Evolutionary conservation across 2,329 filamentous ascomycete species (phyloP), one percentile per base, ranked within the genome.

Genomic region (Aspergillus ibericus): DNA sequence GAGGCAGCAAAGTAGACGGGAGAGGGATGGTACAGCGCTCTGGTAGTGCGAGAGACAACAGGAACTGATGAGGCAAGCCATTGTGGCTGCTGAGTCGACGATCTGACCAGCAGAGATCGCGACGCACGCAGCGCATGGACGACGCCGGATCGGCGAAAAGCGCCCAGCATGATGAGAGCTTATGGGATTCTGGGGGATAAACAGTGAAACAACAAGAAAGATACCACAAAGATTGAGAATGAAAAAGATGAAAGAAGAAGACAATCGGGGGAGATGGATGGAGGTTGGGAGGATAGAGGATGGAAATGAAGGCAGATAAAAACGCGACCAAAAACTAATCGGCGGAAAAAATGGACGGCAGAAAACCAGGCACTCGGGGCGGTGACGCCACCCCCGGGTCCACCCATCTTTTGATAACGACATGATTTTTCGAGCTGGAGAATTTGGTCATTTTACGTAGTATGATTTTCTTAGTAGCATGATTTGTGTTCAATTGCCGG

Each of bases 81-180:
- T 61, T 70, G 72, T 46, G 70, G 56, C 27, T 69, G 61, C 54
- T 70, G 68, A 32, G 71, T 64, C 42, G 63, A 66, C 57, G 67
- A 69, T 59, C 67, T 65, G 42, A 62, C 60, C 47, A 66, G 67
- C 50, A 70, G 52, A n/a, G 67, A 59, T 36, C 69, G 71, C 55
- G 70, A 68, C 56, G 67, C 66, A 59, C 73, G 74, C 55, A 77
- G 64, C 56, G 69, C 75, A 55, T 73, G 74, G 57, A 65, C 66
- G 54, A 75, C 71, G 64, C 70, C 70, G 56, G 72, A 74, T 60
- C 72, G 73, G 66, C 74, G 76, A 67, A 77, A 64, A 64, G 70
- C 70, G 66, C 70, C 68, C 62, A 77, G 68, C 76, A 78, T 78
- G 55, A 63, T 72, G 59, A 35, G 42, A 44, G 36, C 22, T 15